These are phyloP conservation scores for Alternaria ethzedia DNA, from an alignment of 2,329 filamentous ascomycete species.

Conservation along the genomic window DNA sequence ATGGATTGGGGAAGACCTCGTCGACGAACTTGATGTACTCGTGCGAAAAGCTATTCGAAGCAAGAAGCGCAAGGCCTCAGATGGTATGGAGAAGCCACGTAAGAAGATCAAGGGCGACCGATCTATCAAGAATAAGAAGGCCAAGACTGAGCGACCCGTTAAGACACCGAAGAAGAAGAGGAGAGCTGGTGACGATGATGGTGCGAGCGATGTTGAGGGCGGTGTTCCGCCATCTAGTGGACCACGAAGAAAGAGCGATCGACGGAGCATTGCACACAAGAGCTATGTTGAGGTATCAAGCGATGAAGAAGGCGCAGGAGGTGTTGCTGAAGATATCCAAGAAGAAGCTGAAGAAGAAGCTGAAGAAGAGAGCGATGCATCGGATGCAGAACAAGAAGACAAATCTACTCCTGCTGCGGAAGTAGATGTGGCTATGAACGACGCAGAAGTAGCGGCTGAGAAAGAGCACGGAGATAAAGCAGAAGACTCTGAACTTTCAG, in stretches of 20 bases:
- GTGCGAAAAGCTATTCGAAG: slow-evolving; percentile 73
- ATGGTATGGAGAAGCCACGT: slow-evolving; percentile 34
- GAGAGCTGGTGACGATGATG: slow-evolving; percentile 38
- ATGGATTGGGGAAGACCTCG: slow-evolving; percentile 76
- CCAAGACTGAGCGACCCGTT: slow-evolving; percentile 34
- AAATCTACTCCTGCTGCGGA: slow-evolving; percentile 22
- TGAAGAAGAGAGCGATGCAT: slow-evolving; percentile 22
- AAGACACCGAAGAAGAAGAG: slow-evolving; percentile 50
- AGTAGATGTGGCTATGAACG: slow-evolving; percentile 41
- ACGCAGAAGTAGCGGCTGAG: slow-evolving; percentile 16
- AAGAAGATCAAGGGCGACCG: slow-evolving; percentile 46
- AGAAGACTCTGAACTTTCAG: slow-evolving; percentile 20
- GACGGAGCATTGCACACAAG: slow-evolving; percentile 46
- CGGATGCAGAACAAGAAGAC: slow-evolving; percentile 20
- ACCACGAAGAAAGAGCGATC: slow-evolving; percentile 51
- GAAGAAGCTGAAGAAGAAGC: slow-evolving; percentile 20
- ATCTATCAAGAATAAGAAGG: slow-evolving; percentile 39
- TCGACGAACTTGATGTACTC: slow-evolving; percentile 77
- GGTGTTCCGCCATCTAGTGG: slow-evolving; percentile 47
- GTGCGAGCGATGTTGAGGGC: slow-evolving; percentile 40
- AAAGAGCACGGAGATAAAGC: slow-evolving; percentile 13
- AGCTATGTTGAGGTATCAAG: slow-evolving; percentile 56
- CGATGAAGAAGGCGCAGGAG: slow-evolving; percentile 50
- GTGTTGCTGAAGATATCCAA: slow-evolving; percentile 31
- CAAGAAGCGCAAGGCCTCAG: slow-evolving; percentile 53